Evolutionary conservation across 495 filamentous ascomycete species (phyloP).

Genomic region (Trichocladium uniseriatum): DNA sequence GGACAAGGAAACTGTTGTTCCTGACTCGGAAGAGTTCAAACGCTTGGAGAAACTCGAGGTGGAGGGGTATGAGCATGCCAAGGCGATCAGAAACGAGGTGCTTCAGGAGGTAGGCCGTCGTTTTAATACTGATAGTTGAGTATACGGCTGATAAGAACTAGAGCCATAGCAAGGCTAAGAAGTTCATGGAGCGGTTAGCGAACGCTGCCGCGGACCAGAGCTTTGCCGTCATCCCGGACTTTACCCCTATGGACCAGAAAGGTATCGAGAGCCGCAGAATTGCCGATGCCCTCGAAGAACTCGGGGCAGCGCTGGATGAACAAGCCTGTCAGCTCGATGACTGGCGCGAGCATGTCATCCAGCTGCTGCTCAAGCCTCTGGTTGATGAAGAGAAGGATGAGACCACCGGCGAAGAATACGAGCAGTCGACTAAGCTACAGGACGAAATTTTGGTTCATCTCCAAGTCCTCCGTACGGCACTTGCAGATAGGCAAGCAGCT

Average conservation of each 20-base stretch:
- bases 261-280: conserved; percentile 31
- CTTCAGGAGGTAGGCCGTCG: conserved; percentile 37
- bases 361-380: conserved; percentile 60
- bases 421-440: conserved; percentile 75
- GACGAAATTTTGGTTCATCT: conserved; percentile 77
- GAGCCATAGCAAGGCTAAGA: conserved; percentile 26
- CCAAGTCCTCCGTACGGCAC: conserved; percentile 59
- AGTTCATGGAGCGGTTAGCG: conserved; percentile 40
- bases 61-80: conserved; percentile 65
- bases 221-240: conserved; percentile 57
- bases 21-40: conserved; percentile 57
- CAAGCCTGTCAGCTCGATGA: conserved; percentile 60
- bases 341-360: conserved; percentile 62
- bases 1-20: conserved; percentile 48
- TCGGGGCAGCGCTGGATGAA: conserved; percentile 50
- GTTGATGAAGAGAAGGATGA: conserved; percentile 76
- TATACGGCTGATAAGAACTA: conserved; percentile 12
- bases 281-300: conserved; percentile 22
- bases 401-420: conserved; percentile 79
- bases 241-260: conserved; percentile 14
- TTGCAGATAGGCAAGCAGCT: conserved; percentile 68
- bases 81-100: conserved; percentile 66
- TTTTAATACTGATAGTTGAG: too few species aligned
- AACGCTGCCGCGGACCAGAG: conserved; percentile 37
- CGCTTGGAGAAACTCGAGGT: conserved; percentile 58